Evolutionary conservation across 2,329 filamentous ascomycete genomes (phyloP).

Genomic region (Parascedosporium putredinis): DNA sequence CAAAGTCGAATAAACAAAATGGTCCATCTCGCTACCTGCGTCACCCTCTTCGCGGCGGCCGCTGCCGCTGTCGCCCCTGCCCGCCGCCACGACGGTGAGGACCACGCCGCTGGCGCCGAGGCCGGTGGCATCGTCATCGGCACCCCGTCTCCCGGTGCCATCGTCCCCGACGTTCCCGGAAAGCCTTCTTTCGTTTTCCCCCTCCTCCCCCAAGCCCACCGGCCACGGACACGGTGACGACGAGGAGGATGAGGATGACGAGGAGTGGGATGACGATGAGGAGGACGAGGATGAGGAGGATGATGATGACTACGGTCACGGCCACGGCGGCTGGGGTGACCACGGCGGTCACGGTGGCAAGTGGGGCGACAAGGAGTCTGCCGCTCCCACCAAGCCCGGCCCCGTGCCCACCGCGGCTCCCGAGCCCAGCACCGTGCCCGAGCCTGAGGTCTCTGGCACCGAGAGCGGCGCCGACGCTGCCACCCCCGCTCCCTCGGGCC

Average conservation of each 20-base stretch:
- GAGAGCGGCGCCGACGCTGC: neutral
- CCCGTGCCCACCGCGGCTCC: neutral
- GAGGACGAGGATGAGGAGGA: no score
- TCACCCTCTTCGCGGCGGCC: slow-evolving; percentile 1
- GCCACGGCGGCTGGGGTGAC: no score
- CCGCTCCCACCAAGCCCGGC: no score
- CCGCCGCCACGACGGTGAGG: slow-evolving; percentile 4
- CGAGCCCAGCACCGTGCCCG: no score
- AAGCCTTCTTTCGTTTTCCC: no score
- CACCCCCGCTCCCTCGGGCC: neutral
- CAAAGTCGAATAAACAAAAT: neutral
- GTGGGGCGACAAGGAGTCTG: no score
- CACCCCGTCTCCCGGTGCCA: neutral
- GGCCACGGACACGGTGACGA: neutral
- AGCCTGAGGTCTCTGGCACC: no score
- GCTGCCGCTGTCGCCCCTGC: neutral
- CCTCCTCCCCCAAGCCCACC: neutral
- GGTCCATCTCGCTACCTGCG: neutral
- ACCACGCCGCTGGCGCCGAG: neutral
- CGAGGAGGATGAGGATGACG: no score
- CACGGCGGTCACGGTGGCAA: no score
- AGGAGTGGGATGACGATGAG: no score
- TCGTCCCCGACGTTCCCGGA: no score
- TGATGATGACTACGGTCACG: neutral
- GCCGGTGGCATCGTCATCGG: neutral